Evolutionary conservation across 2,329 filamentous ascomycete genomes (phyloP), one percentile per base, ranked within the genome.

Genomic region (Fonsecaea pedrosoi): DNA sequence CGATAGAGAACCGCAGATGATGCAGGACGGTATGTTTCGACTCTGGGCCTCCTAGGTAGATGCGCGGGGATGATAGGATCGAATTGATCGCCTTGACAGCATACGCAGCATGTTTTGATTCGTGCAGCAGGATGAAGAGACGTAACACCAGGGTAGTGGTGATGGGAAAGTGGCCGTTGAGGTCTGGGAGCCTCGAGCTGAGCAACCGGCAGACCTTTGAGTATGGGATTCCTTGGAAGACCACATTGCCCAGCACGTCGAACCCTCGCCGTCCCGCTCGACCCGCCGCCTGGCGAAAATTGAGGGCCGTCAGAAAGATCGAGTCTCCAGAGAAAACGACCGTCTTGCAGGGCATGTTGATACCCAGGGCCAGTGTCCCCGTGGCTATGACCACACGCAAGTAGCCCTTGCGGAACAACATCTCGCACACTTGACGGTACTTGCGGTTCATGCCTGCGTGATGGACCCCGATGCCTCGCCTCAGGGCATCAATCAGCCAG

Each of bases 381-480:
- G 45, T 50, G 45, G 45, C 45, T 50, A 50, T 50, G 18, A 50
- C 45, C 4, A 50, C 45, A 18, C 45, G 45, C 18, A 50, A 50
- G 9, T 50, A 50, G 8, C 45, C 45, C 15, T 50, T 50, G 45
- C 45, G 45, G 45, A 50, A 50, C 21, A 50, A 30, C 9, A 50
- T 50, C 45, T 50, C 45, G 21, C 45, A 50, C 45, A 50, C 45
- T 50, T 50, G 45, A 30, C 45, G 45, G 12, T 50, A 50, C 25
- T 50, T 50, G 45, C 45, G 45, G 45, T 50, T 50, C 45, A 50
- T 50, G 18, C 45, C 45, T 25, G 45, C 45, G 45, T 50, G 45
- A 5, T 50, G 45, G 18, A 50, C 45, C 25, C 45, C 45, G 45
- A 50, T 25, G 21, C 45, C 45, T 50, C 45, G 45, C 45, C 21